Base-by-base conservation (phyloP, 129 eudicot species). In the Smallanthus sonchifolius region DNA sequence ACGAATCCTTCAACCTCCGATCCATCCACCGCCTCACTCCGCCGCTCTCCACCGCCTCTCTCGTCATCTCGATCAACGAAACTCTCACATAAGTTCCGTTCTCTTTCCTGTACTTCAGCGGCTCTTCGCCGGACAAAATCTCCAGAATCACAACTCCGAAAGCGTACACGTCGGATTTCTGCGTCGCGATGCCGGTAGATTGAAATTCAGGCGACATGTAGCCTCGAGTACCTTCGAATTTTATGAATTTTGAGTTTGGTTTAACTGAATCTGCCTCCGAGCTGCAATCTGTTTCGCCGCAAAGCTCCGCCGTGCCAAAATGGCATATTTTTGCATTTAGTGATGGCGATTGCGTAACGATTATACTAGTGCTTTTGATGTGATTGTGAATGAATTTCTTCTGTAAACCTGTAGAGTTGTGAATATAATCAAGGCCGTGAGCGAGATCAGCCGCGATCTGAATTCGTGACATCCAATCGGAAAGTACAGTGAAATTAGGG, bases 141-240 rank as follows among this genome's bases (percentile, higher is more conserved):
- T 93, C 98, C 81, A 93, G 45, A 35, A 93, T 24, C 65, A 93
- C 92, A 5, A 93, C 86, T 55, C 98, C 98, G 64, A 93, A 87
- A 3, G 98, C 95, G 73, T 70, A 93, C 14, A 93, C 89, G 67
- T 93, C 98, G 3, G 85, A 74, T 32, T 86, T 87, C 69, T 80
- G 87, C 5, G 91, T 84, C 5, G 89, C 81, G 0, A 84, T 56
- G 36, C 98, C 98, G 37, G 67, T 83, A 0, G 60, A 28, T 73
- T 88, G 88, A 75, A 80, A 93, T 52, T 93, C 97, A 3, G 98
- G 98, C 60, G 98, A 76, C 92, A 93, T 93, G 70, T 93, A 93
- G 37, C 98, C 97, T 78, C 92, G 62, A 0, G 98, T 90, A 4
- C 98, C 97, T 19, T 83, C 87, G 59, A 93, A 77, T 76, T 90